These are phyloP conservation scores for Orbilia javanica DNA, from an alignment of 2,329 filamentous ascomycete species.

Conservation along the genomic window DNA sequence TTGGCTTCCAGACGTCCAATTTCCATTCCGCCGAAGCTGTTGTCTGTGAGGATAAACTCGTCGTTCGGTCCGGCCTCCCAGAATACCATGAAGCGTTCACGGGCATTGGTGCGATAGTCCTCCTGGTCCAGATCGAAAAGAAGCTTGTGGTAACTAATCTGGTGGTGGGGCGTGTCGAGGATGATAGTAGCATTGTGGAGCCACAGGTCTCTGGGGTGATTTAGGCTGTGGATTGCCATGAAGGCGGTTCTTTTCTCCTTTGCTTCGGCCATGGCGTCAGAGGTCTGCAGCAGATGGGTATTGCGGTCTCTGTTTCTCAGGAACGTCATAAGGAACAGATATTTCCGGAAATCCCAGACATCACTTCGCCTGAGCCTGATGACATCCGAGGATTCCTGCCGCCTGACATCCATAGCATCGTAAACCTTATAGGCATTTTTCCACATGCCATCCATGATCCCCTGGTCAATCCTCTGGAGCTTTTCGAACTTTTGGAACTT, in stretches of 20 bases:
- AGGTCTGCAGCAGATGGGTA: constrained; percentile 61
- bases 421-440: constrained; percentile 54
- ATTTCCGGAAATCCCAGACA: constrained; percentile 62
- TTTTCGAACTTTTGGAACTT: constrained; percentile 61
- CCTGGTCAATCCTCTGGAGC: constrained; percentile 61
- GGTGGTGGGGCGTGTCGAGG: constrained; percentile 60
- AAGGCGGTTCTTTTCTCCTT: constrained; percentile 61
- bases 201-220: constrained; percentile 63
- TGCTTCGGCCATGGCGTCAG: constrained; percentile 62
- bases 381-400: constrained; percentile 31
- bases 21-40: constrained; percentile 63
- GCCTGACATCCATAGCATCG: constrained; percentile 44
- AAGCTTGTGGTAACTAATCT: constrained; percentile 59
- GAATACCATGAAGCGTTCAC: constrained; percentile 62
- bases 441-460: constrained; percentile 61
- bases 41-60: constrained; percentile 63
- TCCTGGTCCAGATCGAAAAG: constrained; percentile 63
- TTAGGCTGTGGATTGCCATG: constrained; percentile 61
- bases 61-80: constrained; percentile 62
- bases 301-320: constrained; percentile 61
- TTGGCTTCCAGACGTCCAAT: constrained; percentile 62
- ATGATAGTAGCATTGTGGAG: constrained; percentile 61
- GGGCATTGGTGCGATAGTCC: constrained; percentile 62
- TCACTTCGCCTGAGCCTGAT: constrained; percentile 59
- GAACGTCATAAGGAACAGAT: constrained; percentile 62